Conservation (phyloP, 805 yeast species). For the Nakazawaea anatomiae region DNA sequence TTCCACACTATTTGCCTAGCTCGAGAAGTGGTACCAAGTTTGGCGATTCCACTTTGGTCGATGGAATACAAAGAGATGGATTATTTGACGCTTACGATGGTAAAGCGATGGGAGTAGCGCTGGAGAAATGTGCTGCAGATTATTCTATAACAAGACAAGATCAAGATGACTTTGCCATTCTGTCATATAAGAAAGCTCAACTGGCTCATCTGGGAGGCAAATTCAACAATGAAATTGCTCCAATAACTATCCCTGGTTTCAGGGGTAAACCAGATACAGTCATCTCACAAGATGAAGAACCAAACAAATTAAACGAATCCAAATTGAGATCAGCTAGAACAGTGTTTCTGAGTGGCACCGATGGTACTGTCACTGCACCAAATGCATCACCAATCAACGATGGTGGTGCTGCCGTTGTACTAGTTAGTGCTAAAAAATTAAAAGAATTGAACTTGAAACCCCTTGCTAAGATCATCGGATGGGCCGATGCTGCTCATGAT, state of each 20-base stretch:
- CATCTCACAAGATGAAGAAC: conserved; percentile 80
- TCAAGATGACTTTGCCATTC: conserved; percentile 85
- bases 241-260: conserved; percentile 81
- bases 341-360: conserved; percentile 66
- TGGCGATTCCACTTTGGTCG: conserved; percentile 76
- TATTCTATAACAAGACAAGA: conserved; percentile 71
- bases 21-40: conserved; percentile 88
- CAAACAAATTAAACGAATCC: conserved; percentile 66
- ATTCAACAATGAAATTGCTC: conserved; percentile 76
- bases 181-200: conserved; percentile 82
- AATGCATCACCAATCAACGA: conserved; percentile 95
- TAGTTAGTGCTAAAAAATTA: conserved; percentile 80
- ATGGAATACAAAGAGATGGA: conserved; percentile 92
- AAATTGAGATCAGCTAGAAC: conserved; percentile 83
- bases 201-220: conserved; percentile 76
- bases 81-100: conserved; percentile 86
- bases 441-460: conserved; percentile 86
- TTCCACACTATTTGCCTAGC: conserved; percentile 75
- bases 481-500: conserved; percentile 98
- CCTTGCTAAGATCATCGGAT: conserved; percentile 80
- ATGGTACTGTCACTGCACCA: conserved; percentile 96
- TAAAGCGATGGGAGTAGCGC: conserved; percentile 92
- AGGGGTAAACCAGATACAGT: conserved; percentile 84
- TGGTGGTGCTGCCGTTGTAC: conserved; percentile 94
- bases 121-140: conserved; percentile 92